These are phyloP conservation scores for Erodium maritimum DNA, from an alignment of 345 rosid species.

Conservation along the genomic window DNA sequence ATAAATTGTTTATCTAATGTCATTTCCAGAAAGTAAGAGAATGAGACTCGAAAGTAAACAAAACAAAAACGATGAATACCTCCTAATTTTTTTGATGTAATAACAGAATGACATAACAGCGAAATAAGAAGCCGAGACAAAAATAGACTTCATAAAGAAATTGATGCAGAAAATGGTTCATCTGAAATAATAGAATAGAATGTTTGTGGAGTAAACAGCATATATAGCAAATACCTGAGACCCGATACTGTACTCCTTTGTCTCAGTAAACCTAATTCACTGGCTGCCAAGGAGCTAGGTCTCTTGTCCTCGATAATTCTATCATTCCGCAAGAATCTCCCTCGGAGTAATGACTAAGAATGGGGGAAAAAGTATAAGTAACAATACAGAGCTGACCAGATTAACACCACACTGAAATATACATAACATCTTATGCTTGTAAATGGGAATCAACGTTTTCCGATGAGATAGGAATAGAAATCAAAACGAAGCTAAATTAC, in stretches of 20 bases:
- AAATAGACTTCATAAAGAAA: neutral
- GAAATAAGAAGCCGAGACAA: neutral
- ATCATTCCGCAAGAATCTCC: conserved; percentile 84
- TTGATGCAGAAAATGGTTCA: neutral
- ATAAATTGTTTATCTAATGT: neutral
- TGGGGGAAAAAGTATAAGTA: neutral
- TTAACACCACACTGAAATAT: neutral
- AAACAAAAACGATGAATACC: too few species aligned
- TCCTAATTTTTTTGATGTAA: too few species aligned
- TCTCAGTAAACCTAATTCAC: conserved; percentile 82
- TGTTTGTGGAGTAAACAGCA: neutral
- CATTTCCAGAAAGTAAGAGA: neutral
- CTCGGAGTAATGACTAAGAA: conserved; percentile 76
- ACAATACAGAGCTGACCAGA: conserved; percentile 1
- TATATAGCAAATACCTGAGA: conserved; percentile 48
- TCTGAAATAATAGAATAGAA: neutral
- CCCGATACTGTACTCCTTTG: conserved; percentile 84
- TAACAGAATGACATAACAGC: neutral
- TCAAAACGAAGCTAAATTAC: too few species aligned
- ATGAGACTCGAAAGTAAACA: neutral
- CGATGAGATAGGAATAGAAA: too few species aligned
- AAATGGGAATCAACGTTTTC: neutral
- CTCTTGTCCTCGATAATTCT: conserved; percentile 39
- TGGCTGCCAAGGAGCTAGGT: conserved; percentile 58
- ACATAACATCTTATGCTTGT: neutral